Evolutionary conservation across 768 basidiomycete genomes (phyloP).

Genomic region (Suillus cothurnatus): DNA sequence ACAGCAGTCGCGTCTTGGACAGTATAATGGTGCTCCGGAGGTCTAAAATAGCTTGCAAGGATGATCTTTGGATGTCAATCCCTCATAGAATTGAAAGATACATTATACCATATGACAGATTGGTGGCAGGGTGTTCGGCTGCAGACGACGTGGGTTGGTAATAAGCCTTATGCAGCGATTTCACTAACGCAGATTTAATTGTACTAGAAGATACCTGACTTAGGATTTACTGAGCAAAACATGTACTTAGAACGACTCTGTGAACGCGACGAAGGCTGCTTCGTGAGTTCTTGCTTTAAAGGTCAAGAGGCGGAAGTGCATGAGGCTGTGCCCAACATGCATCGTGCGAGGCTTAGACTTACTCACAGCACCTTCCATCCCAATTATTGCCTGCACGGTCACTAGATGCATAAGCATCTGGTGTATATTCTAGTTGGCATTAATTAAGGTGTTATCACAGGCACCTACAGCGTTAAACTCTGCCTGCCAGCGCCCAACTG

Average conservation of each 20-base stretch:
- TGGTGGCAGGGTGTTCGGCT: not conserved
- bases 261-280: not conserved
- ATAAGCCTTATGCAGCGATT: not conserved
- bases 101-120: not conserved
- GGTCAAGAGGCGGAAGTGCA: not conserved
- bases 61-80: not conserved
- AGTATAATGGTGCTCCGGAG: constrained; percentile 27
- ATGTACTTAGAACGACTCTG: not conserved
- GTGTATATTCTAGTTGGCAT: too few relatives aligned
- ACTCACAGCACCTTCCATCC: too few relatives aligned
- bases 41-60: constrained; percentile 14
- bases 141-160: not conserved
- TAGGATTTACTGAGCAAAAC: not conserved
- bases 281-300: not conserved
- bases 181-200: not conserved
- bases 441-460: not conserved
- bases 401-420: too few relatives aligned
- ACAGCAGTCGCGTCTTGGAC: constrained; percentile 13
- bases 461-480: not conserved
- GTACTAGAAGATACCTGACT: not conserved
- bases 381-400: too few relatives aligned
- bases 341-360: too few relatives aligned
- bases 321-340: not conserved
- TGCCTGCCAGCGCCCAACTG: not conserved
- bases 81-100: too few relatives aligned